Base-by-base conservation (phyloP, 2,329 filamentous ascomycete species). In the Pestalotiopsis sp. region DNA sequence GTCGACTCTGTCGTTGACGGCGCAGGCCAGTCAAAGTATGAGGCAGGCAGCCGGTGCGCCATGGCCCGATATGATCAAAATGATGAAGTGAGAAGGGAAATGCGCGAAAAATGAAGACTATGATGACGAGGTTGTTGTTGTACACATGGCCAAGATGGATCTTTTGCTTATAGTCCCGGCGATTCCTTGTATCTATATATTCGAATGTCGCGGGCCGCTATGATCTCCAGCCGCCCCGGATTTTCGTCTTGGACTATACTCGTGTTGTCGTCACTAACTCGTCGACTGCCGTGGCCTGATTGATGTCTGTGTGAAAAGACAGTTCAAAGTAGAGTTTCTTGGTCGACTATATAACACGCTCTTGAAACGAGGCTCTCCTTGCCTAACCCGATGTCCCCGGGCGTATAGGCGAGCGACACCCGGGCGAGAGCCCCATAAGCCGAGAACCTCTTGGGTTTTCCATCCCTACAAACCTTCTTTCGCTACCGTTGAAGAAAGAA, bases 11-110 rank as follows among this genome's bases (percentile, higher is more conserved):
- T 45, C 2, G 13, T 36, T 13, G 23, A n/a, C 25, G 57, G 57
- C 12, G 23, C 17, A 25, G 57, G 27, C 23, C 23, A 59, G 23
- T 59, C 57, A 36, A 59, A 59, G 57, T 59, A 59, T 36, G 57
- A 59, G 23, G 27, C 23, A 59, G 57, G 27, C 57, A 59, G 57
- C 57, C 57, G 57, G 25, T 59, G 57, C 31, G 57, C 57, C 57
- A 59, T 59, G 17, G 6, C 45, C 17, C 17, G 20, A 7, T n/a
- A 52, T 52, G 7, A 7, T 52, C 9, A 52, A 3, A 52, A n/a
- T 49, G 41, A 49, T 9, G 11, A 17, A 52, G 17, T n/a, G 45
- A 52, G 3, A 45, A n/a, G 11, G 45, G 11, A n/a, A 9, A 52
- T 52, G 14, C 45, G 31, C 31, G 7, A 36, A 36, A 36, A 36